Percentiles rank a stretch among this genome's conserved stretches.
phyloP scores from a whole-genome alignment of 495 filamentous ascomycete genomes.

The Penicillium samsonianum region DNA sequence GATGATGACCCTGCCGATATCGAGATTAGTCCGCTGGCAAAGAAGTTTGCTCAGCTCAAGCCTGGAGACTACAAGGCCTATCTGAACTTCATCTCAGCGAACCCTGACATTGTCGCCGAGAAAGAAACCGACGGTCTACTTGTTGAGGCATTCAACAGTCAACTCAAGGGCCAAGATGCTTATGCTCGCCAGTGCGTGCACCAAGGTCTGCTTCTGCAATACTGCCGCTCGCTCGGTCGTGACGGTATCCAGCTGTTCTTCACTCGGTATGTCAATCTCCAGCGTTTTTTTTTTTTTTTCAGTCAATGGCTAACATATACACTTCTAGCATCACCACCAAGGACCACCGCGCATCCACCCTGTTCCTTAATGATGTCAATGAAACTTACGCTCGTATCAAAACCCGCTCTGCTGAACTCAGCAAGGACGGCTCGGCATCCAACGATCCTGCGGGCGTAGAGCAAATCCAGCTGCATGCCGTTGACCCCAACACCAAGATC shows the following conservation, averaged over 20 bases:
- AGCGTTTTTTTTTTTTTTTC: not conserved
- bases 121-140: conserved; percentile 89
- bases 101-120: conserved; percentile 79
- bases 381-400: conserved; percentile 82
- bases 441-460: conserved; percentile 76
- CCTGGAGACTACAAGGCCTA: conserved; percentile 70
- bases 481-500: conserved; percentile 90
- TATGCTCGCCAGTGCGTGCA: conserved; percentile 89
- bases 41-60: conserved; percentile 77
- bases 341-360: conserved; percentile 85
- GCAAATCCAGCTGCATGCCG: conserved; percentile 95
- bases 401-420: conserved; percentile 74
- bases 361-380: conserved; percentile 92
- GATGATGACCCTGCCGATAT: conserved; percentile 72
- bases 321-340: conserved; percentile 74
- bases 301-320: conserved; percentile 18
- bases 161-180: conserved; percentile 71
- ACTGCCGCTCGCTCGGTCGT: conserved; percentile 83
- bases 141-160: conserved; percentile 85
- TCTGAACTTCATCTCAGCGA: conserved; percentile 69
- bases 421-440: conserved; percentile 62
- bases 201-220: conserved; percentile 88
- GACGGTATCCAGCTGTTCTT: conserved; percentile 95
- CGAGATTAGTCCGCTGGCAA: conserved; percentile 72
- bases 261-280: conserved; percentile 58